A percentile compares a stretch with the other conserved stretches of the same genome.
Evolutionary conservation across 805 yeast species (phyloP).

Genomic region (Yarrowia phangngaensis): DNA sequence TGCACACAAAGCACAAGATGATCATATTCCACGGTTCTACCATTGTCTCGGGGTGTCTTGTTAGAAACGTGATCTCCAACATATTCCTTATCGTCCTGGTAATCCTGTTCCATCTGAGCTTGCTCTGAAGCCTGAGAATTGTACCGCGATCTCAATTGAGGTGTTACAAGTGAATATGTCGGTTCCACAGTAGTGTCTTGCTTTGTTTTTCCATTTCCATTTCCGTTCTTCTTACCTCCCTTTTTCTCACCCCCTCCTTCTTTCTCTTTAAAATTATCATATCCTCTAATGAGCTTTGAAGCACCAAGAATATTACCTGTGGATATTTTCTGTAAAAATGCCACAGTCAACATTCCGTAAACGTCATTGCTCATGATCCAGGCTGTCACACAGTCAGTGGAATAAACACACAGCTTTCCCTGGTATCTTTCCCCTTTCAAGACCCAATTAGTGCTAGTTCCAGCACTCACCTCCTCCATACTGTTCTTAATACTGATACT

Average conservation of each 20-base stretch:
- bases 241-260: not conserved
- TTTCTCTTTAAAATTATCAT: constrained; percentile 25
- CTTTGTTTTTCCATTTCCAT: not conserved
- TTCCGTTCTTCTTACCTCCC: not conserved
- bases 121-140: constrained; percentile 27
- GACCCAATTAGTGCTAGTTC: constrained; percentile 30
- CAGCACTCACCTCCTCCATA: constrained; percentile 20
- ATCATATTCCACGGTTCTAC: constrained; percentile 46
- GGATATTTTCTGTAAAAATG: constrained; percentile 9
- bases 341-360: constrained; percentile 31
- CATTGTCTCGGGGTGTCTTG: too few relatives aligned
- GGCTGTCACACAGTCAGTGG: constrained; percentile 31
- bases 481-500: constrained; percentile 36
- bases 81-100: constrained; percentile 27
- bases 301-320: constrained; percentile 40
- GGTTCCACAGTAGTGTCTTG: too few relatives aligned
- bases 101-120: constrained; percentile 36
- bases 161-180: too few relatives aligned
- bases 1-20: constrained; percentile 84
- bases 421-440: constrained; percentile 28
- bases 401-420: constrained; percentile 14
- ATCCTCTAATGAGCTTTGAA: constrained; percentile 34
- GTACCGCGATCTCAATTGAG: not conserved
- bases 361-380: constrained; percentile 33
- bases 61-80: constrained; percentile 8